A percentile compares a stretch with the other conserved stretches of the same genome.
Evolutionary conservation across 352 stramenopile species (phyloP).

Genomic region (Phytophthora ohioensis): DNA sequence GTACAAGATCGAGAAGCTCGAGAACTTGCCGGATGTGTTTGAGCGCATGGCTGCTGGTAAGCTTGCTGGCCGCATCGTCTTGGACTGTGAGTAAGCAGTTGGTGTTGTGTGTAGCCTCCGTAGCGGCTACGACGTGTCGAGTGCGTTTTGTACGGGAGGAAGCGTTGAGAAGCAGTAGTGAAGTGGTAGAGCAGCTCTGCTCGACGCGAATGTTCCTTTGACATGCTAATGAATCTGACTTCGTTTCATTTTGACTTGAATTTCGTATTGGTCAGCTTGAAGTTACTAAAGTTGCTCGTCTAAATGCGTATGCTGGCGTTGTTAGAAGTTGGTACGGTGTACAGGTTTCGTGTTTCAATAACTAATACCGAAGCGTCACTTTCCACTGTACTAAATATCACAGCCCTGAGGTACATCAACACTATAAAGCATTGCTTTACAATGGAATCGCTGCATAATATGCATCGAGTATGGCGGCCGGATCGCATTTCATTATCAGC

Average conservation of each 20-base stretch:
- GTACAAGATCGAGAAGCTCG: constrained; percentile 49
- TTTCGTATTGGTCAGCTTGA: constrained; percentile 20
- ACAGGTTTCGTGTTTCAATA: not conserved
- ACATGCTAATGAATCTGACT: constrained; percentile 14
- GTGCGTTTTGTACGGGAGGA: constrained; percentile 15
- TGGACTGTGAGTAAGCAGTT: constrained; percentile 26
- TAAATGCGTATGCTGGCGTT: not conserved
- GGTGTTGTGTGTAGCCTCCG: constrained; percentile 12
- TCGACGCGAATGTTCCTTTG: constrained; percentile 14
- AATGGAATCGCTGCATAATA: no score
- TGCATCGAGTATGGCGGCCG: not conserved
- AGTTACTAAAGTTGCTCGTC: constrained; percentile 23
- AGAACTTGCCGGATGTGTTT: constrained; percentile 55
- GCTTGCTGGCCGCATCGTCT: constrained; percentile 52
- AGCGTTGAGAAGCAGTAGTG: constrained; percentile 34
- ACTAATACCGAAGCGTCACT: constrained; percentile 19
- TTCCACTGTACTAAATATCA: not conserved
- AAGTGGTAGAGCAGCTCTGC: constrained; percentile 34
- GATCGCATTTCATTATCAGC: constrained; percentile 2
- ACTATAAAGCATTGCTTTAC: no score
- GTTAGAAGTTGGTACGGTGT: not conserved
- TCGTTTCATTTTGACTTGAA: constrained; percentile 24
- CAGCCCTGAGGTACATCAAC: not conserved
- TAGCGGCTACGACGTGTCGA: constrained; percentile 17
- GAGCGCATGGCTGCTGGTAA: constrained; percentile 53